Evolutionary conservation across 75 land plant species (phyloP), one percentile per base, ranked within the genome.

Genomic region (Ceratopteris richardii): DNA sequence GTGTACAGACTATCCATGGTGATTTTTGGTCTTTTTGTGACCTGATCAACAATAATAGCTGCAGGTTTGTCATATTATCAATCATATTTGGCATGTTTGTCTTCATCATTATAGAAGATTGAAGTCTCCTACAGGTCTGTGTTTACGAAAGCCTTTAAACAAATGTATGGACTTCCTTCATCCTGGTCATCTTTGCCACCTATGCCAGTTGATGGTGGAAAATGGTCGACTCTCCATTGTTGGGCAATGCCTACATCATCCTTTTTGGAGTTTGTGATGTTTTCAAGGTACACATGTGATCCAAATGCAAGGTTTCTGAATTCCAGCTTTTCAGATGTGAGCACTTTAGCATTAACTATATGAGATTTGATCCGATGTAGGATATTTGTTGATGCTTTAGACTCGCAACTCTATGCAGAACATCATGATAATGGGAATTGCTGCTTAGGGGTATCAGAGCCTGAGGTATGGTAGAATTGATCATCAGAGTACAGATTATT

Each of bases 211-310:
- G 81, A 83, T 81, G 86, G 84, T 47, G 79, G 70, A 50, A 61
- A 67, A 44, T 93, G 98, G 98, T 85, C 90, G 53, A 58, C 75
- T 12, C 63, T 88, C 41, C 84, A 93, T 68, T 82, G 96, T 62
- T 93, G 98, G 98, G 87, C 74, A 50, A 82, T 93, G 98, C 84
- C 90, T 52, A 93, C 95, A 16, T 71, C 87, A 29, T 94, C 98
- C 44, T 94, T 90, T 67, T 65, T 89, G 43, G 95, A 92, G 58
- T 90, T 85, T 64, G 59, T 85, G 3, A 78, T 88, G 80, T 92
- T 88, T 61, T 72, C 95, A 37, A 76, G 97, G 97, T 91, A 82
- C 18, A 19, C 24, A 18, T 29, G 10, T 31, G 17, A 39, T 65
- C 20, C 37, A 33, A 28, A 39, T 12, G 16, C 0, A 6, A 51